phyloP scores from a whole-genome alignment of 768 basidiomycete species.

The Boletellus sp. region DNA sequence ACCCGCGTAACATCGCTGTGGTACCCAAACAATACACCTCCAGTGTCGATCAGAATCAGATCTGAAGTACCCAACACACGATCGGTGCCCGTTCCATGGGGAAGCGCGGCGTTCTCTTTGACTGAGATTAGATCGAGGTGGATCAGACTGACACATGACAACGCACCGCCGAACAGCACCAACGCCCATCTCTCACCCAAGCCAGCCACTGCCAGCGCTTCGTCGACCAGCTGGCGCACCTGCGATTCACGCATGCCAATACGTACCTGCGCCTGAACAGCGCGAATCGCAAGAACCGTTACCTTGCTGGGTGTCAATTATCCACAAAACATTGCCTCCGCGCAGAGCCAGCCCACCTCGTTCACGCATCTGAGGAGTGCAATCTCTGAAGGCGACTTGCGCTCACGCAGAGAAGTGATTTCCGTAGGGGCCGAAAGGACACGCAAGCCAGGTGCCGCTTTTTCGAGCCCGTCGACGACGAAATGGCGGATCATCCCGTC shows the following conservation, averaged over 20 bases:
- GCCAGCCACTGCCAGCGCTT: conserved; percentile 55
- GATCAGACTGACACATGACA: background rate
- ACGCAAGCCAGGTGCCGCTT: conserved; percentile 35
- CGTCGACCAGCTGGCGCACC: conserved; percentile 53
- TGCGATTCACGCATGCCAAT: conserved; percentile 77
- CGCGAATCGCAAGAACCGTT: conserved; percentile 72
- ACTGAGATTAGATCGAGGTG: conserved; percentile 1
- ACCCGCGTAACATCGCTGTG: conserved; percentile 77
- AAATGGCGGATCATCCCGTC: conserved; percentile 62
- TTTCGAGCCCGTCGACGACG: conserved; percentile 58
- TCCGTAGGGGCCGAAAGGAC: conserved; percentile 51
- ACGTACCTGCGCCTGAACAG: conserved; percentile 54
- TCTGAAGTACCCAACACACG: conserved; percentile 52
- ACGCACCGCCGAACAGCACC: conserved; percentile 75
- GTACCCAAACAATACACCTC: conserved; percentile 70
- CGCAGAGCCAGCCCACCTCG: conserved; percentile 47
- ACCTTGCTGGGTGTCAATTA: conserved; percentile 43
- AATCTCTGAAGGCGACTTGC: conserved; percentile 70
- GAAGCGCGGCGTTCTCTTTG: conserved; percentile 80
- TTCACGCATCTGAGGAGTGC: conserved; percentile 73
- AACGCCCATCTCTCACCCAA: conserved; percentile 56
- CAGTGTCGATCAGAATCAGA: conserved; percentile 72
- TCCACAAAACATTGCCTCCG: background rate
- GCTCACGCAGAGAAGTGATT: conserved; percentile 63
- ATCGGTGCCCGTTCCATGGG: conserved; percentile 79